phyloP scores from a whole-genome alignment of 139 green algal genomes.

The Haematococcus lacustris region DNA sequence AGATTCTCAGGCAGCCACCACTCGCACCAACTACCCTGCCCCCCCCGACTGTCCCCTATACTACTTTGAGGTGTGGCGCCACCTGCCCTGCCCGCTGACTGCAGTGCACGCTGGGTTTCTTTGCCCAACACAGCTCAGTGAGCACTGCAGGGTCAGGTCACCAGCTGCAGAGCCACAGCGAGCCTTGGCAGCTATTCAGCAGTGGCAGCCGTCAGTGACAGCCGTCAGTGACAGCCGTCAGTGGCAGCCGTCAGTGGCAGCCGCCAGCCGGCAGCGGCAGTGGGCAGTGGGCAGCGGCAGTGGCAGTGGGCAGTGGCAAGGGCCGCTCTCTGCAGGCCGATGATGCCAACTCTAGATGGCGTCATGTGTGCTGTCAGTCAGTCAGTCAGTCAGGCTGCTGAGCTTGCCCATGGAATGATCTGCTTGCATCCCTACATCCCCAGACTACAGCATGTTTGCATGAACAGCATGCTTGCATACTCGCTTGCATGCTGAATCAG shows the following conservation, averaged over 20 bases:
- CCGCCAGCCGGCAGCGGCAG: background rate
- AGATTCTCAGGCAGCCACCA: conserved; percentile 64
- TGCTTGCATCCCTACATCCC: background rate
- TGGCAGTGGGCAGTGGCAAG: no score
- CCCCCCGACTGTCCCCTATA: conserved; percentile 56
- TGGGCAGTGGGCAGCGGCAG: background rate
- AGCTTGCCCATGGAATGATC: background rate
- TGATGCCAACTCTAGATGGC: background rate
- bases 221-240: background rate
- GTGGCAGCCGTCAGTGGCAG: background rate
- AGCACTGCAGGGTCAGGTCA: background rate
- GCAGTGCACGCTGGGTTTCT: background rate
- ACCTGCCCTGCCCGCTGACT: background rate
- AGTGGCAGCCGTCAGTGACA: background rate
- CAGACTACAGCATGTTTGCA: background rate
- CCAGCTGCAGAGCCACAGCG: background rate
- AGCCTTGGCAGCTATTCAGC: background rate
- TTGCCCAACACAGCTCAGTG: background rate
- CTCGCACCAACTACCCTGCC: conserved; percentile 60
- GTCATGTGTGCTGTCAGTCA: background rate
- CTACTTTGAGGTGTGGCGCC: conserved; percentile 58
- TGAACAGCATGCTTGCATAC: background rate
- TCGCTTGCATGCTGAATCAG: background rate
- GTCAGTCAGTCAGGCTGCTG: background rate
- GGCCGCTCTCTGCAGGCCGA: background rate